Percentiles rank a stretch among this genome's conserved stretches.
Evolutionary conservation across 2,329 filamentous ascomycete species (phyloP).

Genomic region (Colletotrichum eremochloae): DNA sequence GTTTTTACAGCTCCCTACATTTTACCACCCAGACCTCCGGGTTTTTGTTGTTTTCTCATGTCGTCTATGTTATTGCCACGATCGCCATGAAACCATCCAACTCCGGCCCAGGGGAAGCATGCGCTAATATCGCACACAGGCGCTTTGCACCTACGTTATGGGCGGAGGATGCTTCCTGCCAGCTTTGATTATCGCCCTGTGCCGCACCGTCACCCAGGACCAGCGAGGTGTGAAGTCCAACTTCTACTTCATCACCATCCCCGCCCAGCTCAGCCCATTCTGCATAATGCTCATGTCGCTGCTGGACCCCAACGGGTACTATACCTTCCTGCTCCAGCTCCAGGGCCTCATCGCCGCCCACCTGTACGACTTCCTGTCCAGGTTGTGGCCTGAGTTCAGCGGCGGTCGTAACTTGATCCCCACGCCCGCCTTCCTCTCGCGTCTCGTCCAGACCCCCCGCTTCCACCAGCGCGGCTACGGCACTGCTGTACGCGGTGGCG

Average conservation of each 20-base stretch:
- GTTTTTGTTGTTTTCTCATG: conserved; percentile 42
- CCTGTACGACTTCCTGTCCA: conserved; percentile 88
- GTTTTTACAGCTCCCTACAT: conserved; percentile 75
- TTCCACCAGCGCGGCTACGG: conserved; percentile 70
- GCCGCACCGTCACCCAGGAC: conserved; percentile 89
- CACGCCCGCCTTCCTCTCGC: conserved; percentile 80
- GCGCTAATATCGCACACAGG: conserved; percentile 54
- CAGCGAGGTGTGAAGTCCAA: conserved; percentile 81
- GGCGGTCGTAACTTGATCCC: conserved; percentile 82
- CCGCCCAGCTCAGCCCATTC: conserved; percentile 84
- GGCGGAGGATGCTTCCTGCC: conserved; percentile 65
- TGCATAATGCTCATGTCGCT: conserved; percentile 83
- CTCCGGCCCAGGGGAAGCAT: conserved; percentile 40
- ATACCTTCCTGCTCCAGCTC: conserved; percentile 71
- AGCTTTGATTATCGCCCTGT: conserved; percentile 82
- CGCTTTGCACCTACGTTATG: conserved; percentile 65
- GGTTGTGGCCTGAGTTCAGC: conserved; percentile 90
- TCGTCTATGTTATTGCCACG: conserved; percentile 1
- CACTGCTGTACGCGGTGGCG: conserved; percentile 65
- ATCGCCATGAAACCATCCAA: conserved; percentile 12
- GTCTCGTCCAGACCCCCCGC: conserved; percentile 70
- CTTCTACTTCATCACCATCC: conserved; percentile 88
- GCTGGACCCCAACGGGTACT: conserved; percentile 71
- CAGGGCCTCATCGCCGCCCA: conserved; percentile 91
- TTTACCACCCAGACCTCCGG: conserved; percentile 45